Evolutionary conservation across 305 asterid genomes (phyloP), one percentile per base, ranked within the genome.

Genomic region (Stenogyne calaminthoides): DNA sequence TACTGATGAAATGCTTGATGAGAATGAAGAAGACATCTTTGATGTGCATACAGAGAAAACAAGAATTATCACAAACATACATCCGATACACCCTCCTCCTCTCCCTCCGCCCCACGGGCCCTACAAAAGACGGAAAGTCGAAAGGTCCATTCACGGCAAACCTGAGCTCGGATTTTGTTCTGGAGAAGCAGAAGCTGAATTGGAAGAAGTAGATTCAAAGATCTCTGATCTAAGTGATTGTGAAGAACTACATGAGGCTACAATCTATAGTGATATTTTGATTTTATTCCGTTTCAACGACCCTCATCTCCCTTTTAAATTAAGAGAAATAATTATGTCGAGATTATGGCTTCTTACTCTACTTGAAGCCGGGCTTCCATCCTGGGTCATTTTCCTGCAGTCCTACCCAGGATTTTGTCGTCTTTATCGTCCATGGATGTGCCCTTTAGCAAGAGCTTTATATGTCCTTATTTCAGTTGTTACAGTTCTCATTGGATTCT

Each of bases 361-460:
- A 40, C 81, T 89, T 54, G 97, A 91, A 81, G 85, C 91, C 34
- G 97, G 97, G 18, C 95, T 91, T 74, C 97, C 97, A 47, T 85
- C 97, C 37, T 91, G 97, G 97, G 96, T 87, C 56, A 77, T 89
- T 54, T 89, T 91, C 78, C 82, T 88, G 42, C 97, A 91, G 76
- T 91, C 97, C 40, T 91, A 91, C 75, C 97, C 97, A 5, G 89
- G 85, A 56, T 83, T 91, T 74, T 89, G 88, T 81, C 95, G 88
- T 62, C 82, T 91, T 40, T 91, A 91, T 64, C 91, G 91, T 44
- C 97, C 97, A n/a, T 91, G 96, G 97, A 91, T 91, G 96, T 91
- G 97, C 64, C 96, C 96, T 76, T 81, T 91, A n/a, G 91, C 96
- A 37, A 84, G 96, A 80, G 80, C 83, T 70, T 71, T 89, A 19